Evolutionary conservation across 176 grass and related monocot genomes (phyloP), one percentile per base, ranked within the genome.

Genomic region (Rhynchospora tenuis): DNA sequence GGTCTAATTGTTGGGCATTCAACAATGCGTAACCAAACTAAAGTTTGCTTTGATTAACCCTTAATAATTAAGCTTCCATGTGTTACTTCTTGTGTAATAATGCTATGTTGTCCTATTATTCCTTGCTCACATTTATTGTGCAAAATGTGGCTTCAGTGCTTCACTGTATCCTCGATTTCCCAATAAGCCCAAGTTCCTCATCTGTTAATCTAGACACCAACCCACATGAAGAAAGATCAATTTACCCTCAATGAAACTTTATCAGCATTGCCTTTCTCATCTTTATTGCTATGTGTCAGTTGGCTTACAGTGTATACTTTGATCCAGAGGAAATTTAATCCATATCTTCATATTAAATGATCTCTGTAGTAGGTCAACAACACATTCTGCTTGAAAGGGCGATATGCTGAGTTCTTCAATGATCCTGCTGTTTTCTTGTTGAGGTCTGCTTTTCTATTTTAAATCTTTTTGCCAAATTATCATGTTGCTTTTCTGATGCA

Each of bases 391-490:
- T 24, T 79, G 80, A 45, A 93, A 86, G 95, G 95, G 26, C 93
- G 92, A 90, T 98, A 98, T 73, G 83, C 81, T 58, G 92, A 93
- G 87, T 59, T 94, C 62, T 98, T 91, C 85, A 94, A 93, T 80
- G 87, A 98, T 82, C 95, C 95, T 86, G 89, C 90, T 24, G 70
- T 95, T 79, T 84, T 71, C 64, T 81, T 98, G 59, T 51, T 98
- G 87, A 95, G 95, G 95, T 98, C 83, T 79, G 68, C 2, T 50
- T 6, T 9, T 79, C 45, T 83, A 59, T 69, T 83, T 83, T 81
- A 60, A 8, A 81, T 14, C 84, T 76, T 59, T 61, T 81, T 86
- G 46, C 38, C 52, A 60, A 31, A 81, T 78, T 16, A 3, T 88
- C 22, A 29, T 88, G 22, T 66, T 57, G 1, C 55, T 74, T 9